Percentiles rank a stretch among this genome's conserved stretches.
phyloP scores from a whole-genome alignment of 371 early-diverging fungal species.

The Fennellomyces sp. region DNA sequence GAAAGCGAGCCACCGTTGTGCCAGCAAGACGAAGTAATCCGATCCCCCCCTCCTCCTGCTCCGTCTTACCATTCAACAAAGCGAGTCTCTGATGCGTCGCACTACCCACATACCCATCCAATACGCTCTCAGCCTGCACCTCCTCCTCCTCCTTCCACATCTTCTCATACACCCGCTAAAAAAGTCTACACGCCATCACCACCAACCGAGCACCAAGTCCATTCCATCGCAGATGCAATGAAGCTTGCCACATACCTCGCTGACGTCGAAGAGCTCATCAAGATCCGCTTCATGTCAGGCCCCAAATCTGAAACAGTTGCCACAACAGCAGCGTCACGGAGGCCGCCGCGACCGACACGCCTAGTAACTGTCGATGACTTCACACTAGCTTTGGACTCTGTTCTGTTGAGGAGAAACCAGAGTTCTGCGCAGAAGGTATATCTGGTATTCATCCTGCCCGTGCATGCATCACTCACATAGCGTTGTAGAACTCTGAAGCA shows the following conservation, averaged over 20 bases:
- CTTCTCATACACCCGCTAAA: neutral
- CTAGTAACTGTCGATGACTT: constrained; percentile 28
- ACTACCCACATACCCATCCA: neutral
- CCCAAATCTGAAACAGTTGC: neutral
- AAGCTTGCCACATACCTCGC: constrained; percentile 12
- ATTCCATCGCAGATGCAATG: constrained; percentile 4
- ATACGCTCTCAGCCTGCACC: neutral
- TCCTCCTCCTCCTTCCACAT: neutral
- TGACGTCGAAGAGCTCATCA: constrained; percentile 25
- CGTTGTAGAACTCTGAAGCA: neutral
- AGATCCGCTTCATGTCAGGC: constrained; percentile 20
- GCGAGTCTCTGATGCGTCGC: neutral
- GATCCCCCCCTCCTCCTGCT: constrained; percentile 7
- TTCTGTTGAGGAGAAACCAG: constrained; percentile 9
- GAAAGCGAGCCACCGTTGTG: neutral
- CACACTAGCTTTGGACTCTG: constrained; percentile 24
- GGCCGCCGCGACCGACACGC: constrained; percentile 19
- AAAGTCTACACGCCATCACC: neutral
- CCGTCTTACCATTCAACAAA: neutral
- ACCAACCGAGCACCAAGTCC: constrained; percentile 1
- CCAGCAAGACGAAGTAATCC: constrained; percentile 1
- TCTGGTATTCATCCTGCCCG: too few relatives aligned
- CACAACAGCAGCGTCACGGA: neutral
- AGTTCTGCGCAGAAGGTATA: neutral
- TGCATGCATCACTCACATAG: too few relatives aligned